phyloP scores from a whole-genome alignment of 1,284 basidiomycete genomes.

The Xerocomus nothofagi region DNA sequence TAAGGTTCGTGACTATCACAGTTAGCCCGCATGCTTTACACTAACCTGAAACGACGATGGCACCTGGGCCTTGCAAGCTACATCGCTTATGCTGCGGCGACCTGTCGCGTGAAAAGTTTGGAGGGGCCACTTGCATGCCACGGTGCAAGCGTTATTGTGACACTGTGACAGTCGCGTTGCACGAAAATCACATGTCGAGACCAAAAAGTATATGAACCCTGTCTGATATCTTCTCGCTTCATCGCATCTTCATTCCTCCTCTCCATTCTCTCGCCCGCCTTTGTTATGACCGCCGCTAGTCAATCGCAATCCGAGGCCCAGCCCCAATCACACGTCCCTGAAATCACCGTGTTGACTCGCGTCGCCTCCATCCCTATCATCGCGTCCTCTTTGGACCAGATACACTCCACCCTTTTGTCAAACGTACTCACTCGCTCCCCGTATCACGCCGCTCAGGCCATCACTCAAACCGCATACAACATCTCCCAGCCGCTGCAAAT shows the following conservation, averaged over 20 bases:
- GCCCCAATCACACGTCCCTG: conserved; percentile 40
- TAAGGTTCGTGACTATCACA: not conserved
- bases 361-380: conserved; percentile 71
- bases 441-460: conserved; percentile 59
- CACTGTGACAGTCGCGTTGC: conserved; percentile 25
- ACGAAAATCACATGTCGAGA: conserved; percentile 27
- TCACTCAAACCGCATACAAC: conserved; percentile 60
- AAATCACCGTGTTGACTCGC: conserved; percentile 60
- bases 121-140: not conserved
- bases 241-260: conserved; percentile 4
- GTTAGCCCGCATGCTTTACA: not conserved
- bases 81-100: not conserved
- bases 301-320: conserved; percentile 36
- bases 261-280: conserved; percentile 5
- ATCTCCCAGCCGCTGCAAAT: conserved; percentile 64
- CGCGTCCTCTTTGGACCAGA: conserved; percentile 55
- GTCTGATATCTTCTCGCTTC: conserved; percentile 16
- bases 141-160: conserved; percentile 13
- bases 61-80: not conserved
- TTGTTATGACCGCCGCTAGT: conserved; percentile 43
- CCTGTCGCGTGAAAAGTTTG: conserved; percentile 11
- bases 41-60: not conserved
- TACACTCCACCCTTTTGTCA: conserved; percentile 57
- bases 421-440: conserved; percentile 63
- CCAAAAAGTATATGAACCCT: conserved; percentile 32